Conservation (phyloP, 306 rosid species). For the Acacia crassicarpa region DNA sequence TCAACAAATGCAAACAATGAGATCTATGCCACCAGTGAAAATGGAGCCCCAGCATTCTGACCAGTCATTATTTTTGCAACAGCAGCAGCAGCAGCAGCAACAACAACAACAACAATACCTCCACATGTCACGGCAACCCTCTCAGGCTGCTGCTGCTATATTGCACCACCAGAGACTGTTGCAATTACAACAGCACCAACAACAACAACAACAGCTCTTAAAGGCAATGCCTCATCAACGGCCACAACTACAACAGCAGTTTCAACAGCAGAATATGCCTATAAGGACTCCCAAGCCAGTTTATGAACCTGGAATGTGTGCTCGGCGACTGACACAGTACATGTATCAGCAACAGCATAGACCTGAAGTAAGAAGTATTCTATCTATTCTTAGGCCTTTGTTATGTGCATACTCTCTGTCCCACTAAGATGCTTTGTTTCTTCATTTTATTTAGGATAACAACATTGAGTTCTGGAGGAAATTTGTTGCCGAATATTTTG, state of each 20-base stretch:
- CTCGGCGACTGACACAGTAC: slow-evolving; percentile 85
- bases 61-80: slow-evolving; percentile 70
- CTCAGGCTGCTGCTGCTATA: slow-evolving; percentile 81
- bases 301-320: slow-evolving; percentile 98
- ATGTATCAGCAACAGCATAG: slow-evolving; percentile 93
- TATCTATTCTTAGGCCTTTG: not conserved
- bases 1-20: slow-evolving; percentile 65
- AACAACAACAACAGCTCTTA: slow-evolving; percentile 75
- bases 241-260: slow-evolving; percentile 75
- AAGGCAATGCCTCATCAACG: slow-evolving; percentile 87
- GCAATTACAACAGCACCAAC: slow-evolving; percentile 83
- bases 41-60: slow-evolving; percentile 75
- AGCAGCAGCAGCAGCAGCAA: slow-evolving; percentile 54
- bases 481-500: slow-evolving; percentile 89
- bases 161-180: slow-evolving; percentile 72
- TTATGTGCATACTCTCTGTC: slow-evolving; percentile 7
- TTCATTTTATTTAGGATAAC: slow-evolving; percentile 65
- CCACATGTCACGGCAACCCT: slow-evolving; percentile 81
- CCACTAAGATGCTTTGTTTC: slow-evolving; percentile 26
- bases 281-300: slow-evolving; percentile 77
- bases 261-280: slow-evolving; percentile 75
- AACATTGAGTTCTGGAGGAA: slow-evolving; percentile 97
- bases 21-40: slow-evolving; percentile 66
- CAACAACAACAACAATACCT: slow-evolving; percentile 82
- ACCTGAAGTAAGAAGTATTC: slow-evolving; percentile 67